A percentile compares a stretch with the other conserved stretches of the same genome.
Evolutionary conservation across 2,329 filamentous ascomycete genomes (phyloP).

Genomic region (Fusarium longipes): DNA sequence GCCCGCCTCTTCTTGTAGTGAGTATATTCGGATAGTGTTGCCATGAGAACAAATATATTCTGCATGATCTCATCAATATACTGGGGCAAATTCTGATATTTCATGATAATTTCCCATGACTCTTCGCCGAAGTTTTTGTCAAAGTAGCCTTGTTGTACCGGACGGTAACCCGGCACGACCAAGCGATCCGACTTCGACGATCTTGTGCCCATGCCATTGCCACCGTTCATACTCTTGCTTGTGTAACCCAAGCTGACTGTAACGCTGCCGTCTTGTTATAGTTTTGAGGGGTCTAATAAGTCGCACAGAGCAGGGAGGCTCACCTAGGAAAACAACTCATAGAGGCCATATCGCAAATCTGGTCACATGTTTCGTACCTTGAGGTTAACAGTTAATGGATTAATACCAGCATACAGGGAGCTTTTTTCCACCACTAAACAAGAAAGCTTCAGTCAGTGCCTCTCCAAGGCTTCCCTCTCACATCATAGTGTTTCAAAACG

Average conservation of each 20-base stretch:
- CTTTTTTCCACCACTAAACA: conserved; percentile 34
- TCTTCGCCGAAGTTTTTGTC: neutral
- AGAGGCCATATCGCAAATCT: neutral
- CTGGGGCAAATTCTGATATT: neutral
- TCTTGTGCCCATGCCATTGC: neutral
- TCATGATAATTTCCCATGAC: neutral
- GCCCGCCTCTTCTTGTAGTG: neutral
- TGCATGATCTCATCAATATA: neutral
- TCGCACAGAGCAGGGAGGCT: neutral
- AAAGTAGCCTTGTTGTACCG: neutral
- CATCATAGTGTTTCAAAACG: neutral
- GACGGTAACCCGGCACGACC: conserved; percentile 7
- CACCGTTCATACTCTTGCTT: neutral
- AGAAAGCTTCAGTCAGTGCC: conserved; percentile 1
- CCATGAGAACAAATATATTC: neutral
- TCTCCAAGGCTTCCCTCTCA: neutral
- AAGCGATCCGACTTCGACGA: conserved; percentile 15
- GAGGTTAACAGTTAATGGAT: conserved; percentile 13
- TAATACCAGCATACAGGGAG: neutral
- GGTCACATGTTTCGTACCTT: conserved; percentile 11
- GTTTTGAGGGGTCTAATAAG: conserved; percentile 1
- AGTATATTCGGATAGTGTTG: neutral
- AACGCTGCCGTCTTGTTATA: conserved; percentile 9
- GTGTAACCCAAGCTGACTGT: conserved; percentile 8
- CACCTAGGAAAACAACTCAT: neutral